Base-by-base conservation (phyloP, 176 grass and related monocot species). In the Rhipidocladum racemiflorum region DNA sequence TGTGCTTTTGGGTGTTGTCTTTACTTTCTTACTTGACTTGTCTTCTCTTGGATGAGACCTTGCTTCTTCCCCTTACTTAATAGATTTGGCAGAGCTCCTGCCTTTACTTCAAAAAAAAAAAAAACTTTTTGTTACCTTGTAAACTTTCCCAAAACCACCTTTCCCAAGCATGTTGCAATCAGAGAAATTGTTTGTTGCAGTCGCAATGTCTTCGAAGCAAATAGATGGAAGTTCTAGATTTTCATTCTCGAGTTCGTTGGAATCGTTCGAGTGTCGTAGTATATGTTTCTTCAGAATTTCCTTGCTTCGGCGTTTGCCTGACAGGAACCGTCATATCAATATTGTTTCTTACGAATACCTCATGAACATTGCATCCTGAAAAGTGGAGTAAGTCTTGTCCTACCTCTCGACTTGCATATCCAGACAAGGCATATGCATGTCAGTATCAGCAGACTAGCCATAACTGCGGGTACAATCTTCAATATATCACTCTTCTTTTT, bases 71-170 rank as follows among this genome's bases (percentile, higher is more conserved):
- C n/a, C n/a, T n/a, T n/a, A n/a, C n/a, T n/a, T n/a, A n/a, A n/a
- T n/a, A n/a, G n/a, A n/a, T n/a, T n/a, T n/a, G n/a, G n/a, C n/a
- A n/a, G n/a, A n/a, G n/a, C n/a, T n/a, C n/a, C n/a, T n/a, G n/a
- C n/a, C n/a, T n/a, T n/a, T n/a, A n/a, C n/a, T n/a, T n/a, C n/a
- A n/a, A n/a, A n/a, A n/a, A n/a, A n/a, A n/a, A n/a, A n/a, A n/a
- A n/a, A n/a, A n/a, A 34, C 3, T 70, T 48, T 48, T 48, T 11
- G 1, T 80, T 85, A 94, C 89, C 92, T 85, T 89, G 70, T 85
- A 89, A 63, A 91, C 86, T 8, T 72, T 79, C 55, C 87, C 89
- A 10, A 88, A 93, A 8, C 88, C 88, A 17, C 91, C 88, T 84
- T 80, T 50, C 70, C 91, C 88, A 38, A 90, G 86, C 61, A 90